Evolutionary conservation across 345 rosid genomes (phyloP).

Genomic region (Garcia nutans): DNA sequence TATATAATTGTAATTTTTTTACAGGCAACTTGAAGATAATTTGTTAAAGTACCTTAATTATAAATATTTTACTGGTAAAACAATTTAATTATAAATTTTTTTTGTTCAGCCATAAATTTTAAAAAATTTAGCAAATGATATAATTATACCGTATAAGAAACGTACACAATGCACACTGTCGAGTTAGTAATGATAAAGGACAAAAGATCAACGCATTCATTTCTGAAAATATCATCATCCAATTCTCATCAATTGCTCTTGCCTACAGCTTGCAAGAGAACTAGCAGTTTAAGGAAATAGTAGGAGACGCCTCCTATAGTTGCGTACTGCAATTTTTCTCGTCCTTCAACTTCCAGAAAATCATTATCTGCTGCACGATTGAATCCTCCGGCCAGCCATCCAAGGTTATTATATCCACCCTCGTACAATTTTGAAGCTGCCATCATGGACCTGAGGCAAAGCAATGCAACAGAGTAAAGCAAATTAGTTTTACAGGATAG

Average conservation of each 20-base stretch:
- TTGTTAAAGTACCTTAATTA: too few species aligned
- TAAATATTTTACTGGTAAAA: too few species aligned
- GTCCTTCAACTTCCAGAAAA: constrained; percentile 60
- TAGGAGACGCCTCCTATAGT: constrained; percentile 82
- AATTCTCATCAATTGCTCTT: constrained; percentile 20
- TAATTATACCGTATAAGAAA: too few species aligned
- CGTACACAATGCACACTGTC: neutral
- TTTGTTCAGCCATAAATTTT: too few species aligned
- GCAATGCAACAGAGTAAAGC: neutral
- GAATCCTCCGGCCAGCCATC: constrained; percentile 86
- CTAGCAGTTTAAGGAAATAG: constrained; percentile 55
- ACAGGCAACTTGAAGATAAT: too few species aligned
- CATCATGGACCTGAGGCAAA: constrained; percentile 52
- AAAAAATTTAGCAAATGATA: too few species aligned
- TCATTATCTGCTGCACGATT: constrained; percentile 59
- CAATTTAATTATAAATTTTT: too few species aligned
- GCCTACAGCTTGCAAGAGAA: constrained; percentile 45
- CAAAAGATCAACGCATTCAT: neutral
- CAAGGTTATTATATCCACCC: constrained; percentile 64
- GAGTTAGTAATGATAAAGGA: neutral
- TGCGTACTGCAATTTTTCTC: constrained; percentile 68
- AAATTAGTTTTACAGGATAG: neutral
- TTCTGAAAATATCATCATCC: neutral
- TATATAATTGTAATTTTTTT: too few species aligned
- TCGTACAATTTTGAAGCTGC: constrained; percentile 57